Evolutionary conservation across 441 rosid genomes (phyloP).

Genomic region (Euphorbia schlechtendalii): DNA sequence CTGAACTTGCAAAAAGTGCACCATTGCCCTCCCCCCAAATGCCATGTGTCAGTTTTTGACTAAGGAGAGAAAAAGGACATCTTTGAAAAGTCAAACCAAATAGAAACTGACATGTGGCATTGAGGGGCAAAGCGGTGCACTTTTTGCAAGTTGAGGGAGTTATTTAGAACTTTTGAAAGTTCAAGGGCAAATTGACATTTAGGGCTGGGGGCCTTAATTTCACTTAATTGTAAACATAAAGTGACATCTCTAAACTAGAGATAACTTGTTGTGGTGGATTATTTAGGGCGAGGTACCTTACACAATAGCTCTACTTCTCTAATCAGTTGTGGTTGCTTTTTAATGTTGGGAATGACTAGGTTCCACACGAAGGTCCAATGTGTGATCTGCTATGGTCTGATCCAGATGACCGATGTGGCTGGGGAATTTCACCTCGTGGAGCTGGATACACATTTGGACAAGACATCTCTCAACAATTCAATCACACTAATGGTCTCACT

Average conservation of each 20-base stretch:
- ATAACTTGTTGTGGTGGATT: neutral
- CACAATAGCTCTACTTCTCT: slow-evolving; percentile 4
- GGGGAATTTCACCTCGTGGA: slow-evolving; percentile 69
- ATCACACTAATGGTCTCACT: slow-evolving; percentile 53
- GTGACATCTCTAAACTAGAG: neutral
- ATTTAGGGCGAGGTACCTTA: neutral
- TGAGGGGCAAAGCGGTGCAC: no score
- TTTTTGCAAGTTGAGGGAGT: no score
- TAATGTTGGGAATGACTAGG: slow-evolving; percentile 27
- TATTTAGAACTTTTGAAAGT: no score
- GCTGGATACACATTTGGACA: slow-evolving; percentile 66
- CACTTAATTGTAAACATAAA: neutral
- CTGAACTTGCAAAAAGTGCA: no score
- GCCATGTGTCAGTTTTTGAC: no score
- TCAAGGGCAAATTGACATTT: no score
- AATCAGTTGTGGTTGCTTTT: neutral
- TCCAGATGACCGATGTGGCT: slow-evolving; percentile 65
- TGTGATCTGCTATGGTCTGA: slow-evolving; percentile 76
- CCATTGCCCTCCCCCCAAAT: no score
- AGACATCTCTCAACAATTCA: slow-evolving; percentile 53
- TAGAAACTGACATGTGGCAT: no score
- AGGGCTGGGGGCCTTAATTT: no score
- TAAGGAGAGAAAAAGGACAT: no score
- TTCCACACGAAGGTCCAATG: slow-evolving; percentile 72
- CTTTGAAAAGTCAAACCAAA: no score